Base-by-base conservation (phyloP, 73 alveolate species). In the Paramecium caudatum region DNA sequence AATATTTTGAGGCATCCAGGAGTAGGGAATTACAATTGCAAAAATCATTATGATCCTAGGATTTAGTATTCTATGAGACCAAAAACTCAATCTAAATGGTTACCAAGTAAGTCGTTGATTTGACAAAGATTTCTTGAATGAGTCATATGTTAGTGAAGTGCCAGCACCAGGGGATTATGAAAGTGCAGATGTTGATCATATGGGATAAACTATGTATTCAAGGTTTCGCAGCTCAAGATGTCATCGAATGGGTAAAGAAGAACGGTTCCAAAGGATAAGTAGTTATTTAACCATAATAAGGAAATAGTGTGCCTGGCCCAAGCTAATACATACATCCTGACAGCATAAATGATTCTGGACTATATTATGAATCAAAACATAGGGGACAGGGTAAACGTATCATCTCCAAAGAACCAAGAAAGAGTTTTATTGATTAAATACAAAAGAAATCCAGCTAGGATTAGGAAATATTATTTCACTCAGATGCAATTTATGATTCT, bases 111-210 rank as follows among this genome's bases (percentile, higher is more conserved):
- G 17, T 1, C 3, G 21, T 19, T 27, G 21, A 27, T 19, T 7
- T 1, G 19, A 41, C 7, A 19, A 21, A 36, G 88, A 74, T 74
- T 74, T 74, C 46, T 45, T 74, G 43, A 15, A 41, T 7, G 88
- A 74, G 65, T 23, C 17, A 74, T 21, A 3, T 10, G 30, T 43
- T 7, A 27, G 19, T 13, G 32, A 43, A n/a, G 17, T 4, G 8
- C 88, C 88, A 15, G 88, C 69, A 4, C 88, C 88, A 74, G 88
- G 69, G 2, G 32, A 74, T 21, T 74, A 74, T 74, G 65, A 74
- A 9, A 41, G 37, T 3, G 5, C 68, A 19, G 47, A 43, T 74
- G 13, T 37, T 41, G 65, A 65, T 65, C 19, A 65, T 32, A 33
- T 33, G 62, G 88, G 88, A 15, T 12, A 39, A 15, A 8, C 88